phyloP scores from a whole-genome alignment of 164 flowering plant species.

The Vitis amurensis region DNA sequence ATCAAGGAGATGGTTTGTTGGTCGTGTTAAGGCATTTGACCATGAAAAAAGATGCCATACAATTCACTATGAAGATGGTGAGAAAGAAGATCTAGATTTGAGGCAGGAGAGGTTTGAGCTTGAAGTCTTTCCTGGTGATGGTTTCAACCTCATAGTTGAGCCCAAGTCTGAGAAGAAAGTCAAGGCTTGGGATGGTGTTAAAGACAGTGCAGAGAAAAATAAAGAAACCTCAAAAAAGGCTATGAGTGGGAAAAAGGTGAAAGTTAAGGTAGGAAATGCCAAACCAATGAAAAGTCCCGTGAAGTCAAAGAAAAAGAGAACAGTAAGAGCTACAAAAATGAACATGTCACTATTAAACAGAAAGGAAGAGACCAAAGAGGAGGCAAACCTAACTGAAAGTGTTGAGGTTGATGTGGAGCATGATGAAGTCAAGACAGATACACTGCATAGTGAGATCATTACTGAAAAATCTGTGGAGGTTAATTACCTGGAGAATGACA shows the following conservation, averaged over 20 bases:
- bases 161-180: neutral
- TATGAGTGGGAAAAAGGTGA: no score
- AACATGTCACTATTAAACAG: neutral
- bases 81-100: constrained; percentile 10
- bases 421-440: neutral
- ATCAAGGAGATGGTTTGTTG: constrained; percentile 18
- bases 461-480: neutral
- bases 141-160: constrained; percentile 1
- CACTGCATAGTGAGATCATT: neutral
- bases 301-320: neutral
- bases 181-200: constrained; percentile 1
- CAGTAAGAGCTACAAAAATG: neutral
- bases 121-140: constrained; percentile 13
- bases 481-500: neutral
- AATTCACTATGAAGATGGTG: constrained; percentile 20
- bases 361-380: neutral
- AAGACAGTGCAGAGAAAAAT: neutral
- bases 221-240: neutral
- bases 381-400: neutral
- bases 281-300: neutral
- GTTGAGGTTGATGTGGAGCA: neutral
- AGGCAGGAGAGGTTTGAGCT: constrained; percentile 11
- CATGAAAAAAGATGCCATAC: constrained; percentile 3
- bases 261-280: neutral
- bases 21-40: constrained; percentile 12